These are phyloP conservation scores for Bromus sterilis DNA, from an alignment of 176 grass and related monocot genomes.

Conservation along the genomic window DNA sequence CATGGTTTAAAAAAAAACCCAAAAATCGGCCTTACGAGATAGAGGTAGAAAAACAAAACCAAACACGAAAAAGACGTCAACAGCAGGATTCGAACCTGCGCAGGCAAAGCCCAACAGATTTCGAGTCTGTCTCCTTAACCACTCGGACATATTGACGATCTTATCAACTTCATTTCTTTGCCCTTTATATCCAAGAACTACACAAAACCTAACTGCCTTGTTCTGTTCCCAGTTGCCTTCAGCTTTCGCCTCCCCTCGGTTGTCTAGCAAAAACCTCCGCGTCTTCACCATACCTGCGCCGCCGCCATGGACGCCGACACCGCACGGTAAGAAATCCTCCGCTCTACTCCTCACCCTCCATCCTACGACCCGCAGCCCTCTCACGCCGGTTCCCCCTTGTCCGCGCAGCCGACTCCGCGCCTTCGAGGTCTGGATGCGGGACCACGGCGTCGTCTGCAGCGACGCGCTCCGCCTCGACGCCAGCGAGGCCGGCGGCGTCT, in stretches of 20 bases:
- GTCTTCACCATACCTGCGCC: neutral
- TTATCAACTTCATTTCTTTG: no score
- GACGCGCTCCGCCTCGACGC: conserved; percentile 64
- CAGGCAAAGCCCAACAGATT: conserved; percentile 57
- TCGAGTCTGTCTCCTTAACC: conserved; percentile 94
- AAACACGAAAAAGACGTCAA: neutral
- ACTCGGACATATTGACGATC: conserved; percentile 69
- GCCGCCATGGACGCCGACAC: conserved; percentile 30
- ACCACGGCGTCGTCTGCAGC: conserved; percentile 68
- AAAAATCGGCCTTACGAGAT: no score
- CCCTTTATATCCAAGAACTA: accelerated
- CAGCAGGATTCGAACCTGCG: conserved; percentile 65
- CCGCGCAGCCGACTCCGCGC: conserved; percentile 46
- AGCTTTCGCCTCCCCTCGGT: neutral
- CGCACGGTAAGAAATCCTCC: conserved; percentile 28
- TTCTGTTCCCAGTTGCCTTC: neutral
- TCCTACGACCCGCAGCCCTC: neutral
- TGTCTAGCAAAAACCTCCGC: conserved; percentile 12
- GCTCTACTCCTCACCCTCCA: neutral
- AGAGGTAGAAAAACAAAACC: neutral
- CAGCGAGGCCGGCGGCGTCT: conserved; percentile 33
- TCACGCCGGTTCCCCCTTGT: neutral
- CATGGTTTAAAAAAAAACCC: no score
- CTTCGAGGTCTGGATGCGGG: conserved; percentile 82
- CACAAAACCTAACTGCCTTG: neutral